Base-by-base conservation (phyloP, 202 grass and related monocot genomes). In the Sporobolus alterniflorus region DNA sequence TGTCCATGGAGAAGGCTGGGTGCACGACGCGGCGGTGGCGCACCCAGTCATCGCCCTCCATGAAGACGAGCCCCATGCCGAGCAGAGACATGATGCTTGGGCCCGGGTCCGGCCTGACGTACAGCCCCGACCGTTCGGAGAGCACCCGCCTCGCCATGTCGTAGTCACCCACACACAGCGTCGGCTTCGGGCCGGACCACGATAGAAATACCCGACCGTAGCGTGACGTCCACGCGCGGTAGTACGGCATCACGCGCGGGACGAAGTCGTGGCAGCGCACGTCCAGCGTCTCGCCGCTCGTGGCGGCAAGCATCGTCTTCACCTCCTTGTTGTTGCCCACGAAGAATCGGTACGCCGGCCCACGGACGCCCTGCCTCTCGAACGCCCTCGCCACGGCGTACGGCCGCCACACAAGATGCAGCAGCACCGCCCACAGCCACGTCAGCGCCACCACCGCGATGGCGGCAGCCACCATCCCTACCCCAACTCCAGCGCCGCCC, bases 1-100 rank as follows among this genome's bases (percentile, higher is more conserved):
- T 93, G 57, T 90, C 87, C 73, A 88, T 93, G 84, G 84, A 26
- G 91, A 93, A 93, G 22, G 87, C 91, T 64, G 87, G 91, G 76
- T 90, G 73, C 51, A 93, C 76, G 57, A 93, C 80, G 41, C 81
- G 85, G 42, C 81, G 91, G 69, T 90, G 91, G 28, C 87, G 91
- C 39, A 16, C 66, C 91, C 91, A 93, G 56, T 87, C 80, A 1
- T 82, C 80, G 24, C 91, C 87, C 6, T 85, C 32, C 44, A n/a
- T 44, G 60, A 90, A 57, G 4, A 43, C 13, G 6, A 93, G 87
- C 30, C 91, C 87, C 13, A 51, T 82, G 24, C 91, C 91, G 3
- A 90, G 18, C n/a, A 93, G 74, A 3, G 87, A 71, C 44, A 90
- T 3, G 5, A 88, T 5, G 64, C 7, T 25, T 3, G 91, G 83